Percentiles rank a stretch among this genome's conserved stretches.
phyloP scores from a whole-genome alignment of 176 grass and related monocot genomes.

The Juncus inflexus region DNA sequence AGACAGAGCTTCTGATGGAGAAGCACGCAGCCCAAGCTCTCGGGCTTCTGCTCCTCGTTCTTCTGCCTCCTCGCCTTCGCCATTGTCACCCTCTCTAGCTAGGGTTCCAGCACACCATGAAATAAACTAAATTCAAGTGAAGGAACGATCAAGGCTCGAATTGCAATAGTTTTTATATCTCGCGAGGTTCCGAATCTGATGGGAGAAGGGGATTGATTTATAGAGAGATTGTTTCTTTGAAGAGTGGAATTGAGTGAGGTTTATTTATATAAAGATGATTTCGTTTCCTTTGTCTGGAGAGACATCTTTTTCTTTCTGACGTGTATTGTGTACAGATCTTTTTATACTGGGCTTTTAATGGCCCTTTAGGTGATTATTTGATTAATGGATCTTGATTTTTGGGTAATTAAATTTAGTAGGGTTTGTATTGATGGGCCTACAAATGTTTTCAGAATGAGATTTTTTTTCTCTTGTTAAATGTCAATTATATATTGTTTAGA shows the following conservation, averaged over 20 bases:
- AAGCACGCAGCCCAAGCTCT: slow-evolving; percentile 53
- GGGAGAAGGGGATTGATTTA: slow-evolving; percentile 12
- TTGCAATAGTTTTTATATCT: neutral
- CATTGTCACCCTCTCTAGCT: slow-evolving; percentile 39
- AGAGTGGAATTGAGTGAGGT: slow-evolving; percentile 3
- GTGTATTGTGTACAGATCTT: no score
- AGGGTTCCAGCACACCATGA: slow-evolving; percentile 6
- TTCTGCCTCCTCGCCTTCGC: slow-evolving; percentile 92
- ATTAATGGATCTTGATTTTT: no score
- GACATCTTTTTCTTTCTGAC: no score
- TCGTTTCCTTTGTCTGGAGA: no score
- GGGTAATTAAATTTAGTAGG: no score
- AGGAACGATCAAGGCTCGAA: neutral
- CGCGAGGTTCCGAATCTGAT: slow-evolving; percentile 42
- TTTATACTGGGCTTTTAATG: no score
- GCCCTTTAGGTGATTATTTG: no score
- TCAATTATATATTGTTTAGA: no score
- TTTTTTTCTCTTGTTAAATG: no score
- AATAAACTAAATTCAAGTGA: neutral
- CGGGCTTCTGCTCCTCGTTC: slow-evolving; percentile 58
- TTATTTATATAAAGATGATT: slow-evolving; percentile 10
- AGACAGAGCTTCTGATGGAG: slow-evolving; percentile 96
- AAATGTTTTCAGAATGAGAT: no score
- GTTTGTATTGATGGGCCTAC: no score
- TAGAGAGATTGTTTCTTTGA: neutral